Evolutionary conservation across 768 basidiomycete species (phyloP), one percentile per base, ranked within the genome.

Genomic region (Auriscalpium microsporum): DNA sequence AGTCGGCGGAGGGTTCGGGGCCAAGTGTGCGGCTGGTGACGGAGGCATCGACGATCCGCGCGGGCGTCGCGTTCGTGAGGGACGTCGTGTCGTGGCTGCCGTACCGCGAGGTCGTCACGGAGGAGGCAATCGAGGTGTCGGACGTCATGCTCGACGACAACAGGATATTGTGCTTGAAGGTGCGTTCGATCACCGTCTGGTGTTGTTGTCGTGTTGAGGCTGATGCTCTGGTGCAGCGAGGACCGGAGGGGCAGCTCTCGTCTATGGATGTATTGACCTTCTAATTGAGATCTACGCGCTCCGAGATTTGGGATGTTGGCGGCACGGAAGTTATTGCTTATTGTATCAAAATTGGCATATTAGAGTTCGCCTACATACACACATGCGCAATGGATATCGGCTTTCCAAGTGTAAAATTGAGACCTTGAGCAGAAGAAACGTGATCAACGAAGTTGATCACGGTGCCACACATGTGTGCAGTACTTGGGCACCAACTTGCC

Each of bases 111-210:
- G 69, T 76, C 19, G 65, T 78, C 34, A 80, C 76, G 60, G 64
- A 74, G 61, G 74, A 79, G 52, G 67, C 64, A 17, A 78, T 74
- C 57, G 72, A 76, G 58, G 74, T 78, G 45, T 78, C 77, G 50
- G 78, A 80, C 64, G 78, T 78, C 50, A 80, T 80, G 79, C 77
- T 80, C 73, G 80, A 80, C 63, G 78, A 78, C 59, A 73, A 71
- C 58, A 64, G 78, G 56, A 58, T 82, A 50, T 64, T 80, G 55
- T 61, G 81, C 50, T 65, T 80, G 45, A 75, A 76, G 72, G 78
- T 79, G 48, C 7, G 69, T 65, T 10, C 5, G 49, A 23, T 9
- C 17, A 13, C 17, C 5, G 16, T 48, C 17, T 4, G 7, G 28
- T 28, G 14, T 48, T 3, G 14, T 13, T 17, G 21, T 48, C 40